Percentiles rank a stretch among this genome's conserved stretches.
phyloP scores from a whole-genome alignment of 164 flowering plant genomes.

The Stephania cephalantha region DNA sequence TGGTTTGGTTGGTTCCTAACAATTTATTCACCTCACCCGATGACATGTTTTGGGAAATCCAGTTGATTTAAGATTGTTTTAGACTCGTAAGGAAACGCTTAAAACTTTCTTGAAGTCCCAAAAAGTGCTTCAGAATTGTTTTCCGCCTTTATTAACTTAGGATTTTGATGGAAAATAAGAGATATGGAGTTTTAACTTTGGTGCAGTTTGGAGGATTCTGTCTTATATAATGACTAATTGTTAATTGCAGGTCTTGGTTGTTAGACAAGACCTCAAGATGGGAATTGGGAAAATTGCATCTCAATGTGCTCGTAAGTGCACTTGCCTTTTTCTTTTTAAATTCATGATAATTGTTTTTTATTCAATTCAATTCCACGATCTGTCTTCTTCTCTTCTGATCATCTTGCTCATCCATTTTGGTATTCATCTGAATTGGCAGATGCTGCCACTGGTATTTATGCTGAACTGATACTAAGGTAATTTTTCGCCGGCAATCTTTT shows the following conservation, averaged over 20 bases:
- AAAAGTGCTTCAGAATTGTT: too few species aligned
- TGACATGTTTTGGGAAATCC: too few species aligned
- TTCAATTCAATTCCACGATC: neutral
- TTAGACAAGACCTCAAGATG: slow-evolving; percentile 92
- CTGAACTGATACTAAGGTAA: slow-evolving; percentile 80
- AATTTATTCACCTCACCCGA: too few species aligned
- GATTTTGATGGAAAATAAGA: neutral
- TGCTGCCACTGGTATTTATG: slow-evolving; percentile 92
- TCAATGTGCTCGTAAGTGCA: slow-evolving; percentile 95
- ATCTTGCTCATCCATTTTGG: slow-evolving; percentile 2
- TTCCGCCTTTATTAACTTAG: neutral
- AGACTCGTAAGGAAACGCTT: too few species aligned
- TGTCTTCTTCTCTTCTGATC: neutral
- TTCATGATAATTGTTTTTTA: neutral
- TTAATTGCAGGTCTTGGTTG: slow-evolving; percentile 76
- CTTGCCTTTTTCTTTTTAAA: neutral
- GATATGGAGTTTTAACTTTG: neutral
- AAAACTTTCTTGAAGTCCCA: too few species aligned
- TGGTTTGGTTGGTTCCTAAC: too few species aligned
- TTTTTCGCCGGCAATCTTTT: neutral
- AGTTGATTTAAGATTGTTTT: too few species aligned
- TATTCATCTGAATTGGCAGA: slow-evolving; percentile 40
- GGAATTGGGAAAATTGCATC: slow-evolving; percentile 91
- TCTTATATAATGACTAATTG: slow-evolving; percentile 6
- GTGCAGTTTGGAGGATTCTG: neutral